Conservation (phyloP, 257 asterid genomes). For the Nicotiana tomentosiformis region DNA sequence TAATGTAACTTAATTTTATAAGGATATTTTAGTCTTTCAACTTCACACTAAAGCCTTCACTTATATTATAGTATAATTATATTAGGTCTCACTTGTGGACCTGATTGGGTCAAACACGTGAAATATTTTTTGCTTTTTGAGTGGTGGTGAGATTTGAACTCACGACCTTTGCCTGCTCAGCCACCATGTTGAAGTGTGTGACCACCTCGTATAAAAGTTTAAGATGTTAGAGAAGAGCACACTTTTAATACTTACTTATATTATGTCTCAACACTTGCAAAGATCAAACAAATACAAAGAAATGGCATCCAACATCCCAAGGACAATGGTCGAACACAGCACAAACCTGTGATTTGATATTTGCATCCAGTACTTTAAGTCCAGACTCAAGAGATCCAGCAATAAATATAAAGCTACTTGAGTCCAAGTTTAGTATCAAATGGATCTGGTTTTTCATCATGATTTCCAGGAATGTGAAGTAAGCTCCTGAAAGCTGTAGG, state of each 20-base stretch:
- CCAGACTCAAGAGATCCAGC: conserved; percentile 95
- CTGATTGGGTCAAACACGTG: neutral
- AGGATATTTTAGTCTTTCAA: too few relatives aligned
- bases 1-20: too few relatives aligned
- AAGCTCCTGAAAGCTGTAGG: conserved; percentile 87
- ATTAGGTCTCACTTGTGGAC: neutral
- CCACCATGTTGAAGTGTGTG: neutral
- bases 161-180: neutral
- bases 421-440: conserved; percentile 66
- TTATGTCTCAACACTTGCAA: neutral
- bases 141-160: neutral
- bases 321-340: neutral
- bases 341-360: conserved; percentile 86
- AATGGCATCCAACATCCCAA: neutral
- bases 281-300: conserved; percentile 2
- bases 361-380: conserved; percentile 82
- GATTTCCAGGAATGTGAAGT: conserved; percentile 86
- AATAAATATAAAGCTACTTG: conserved; percentile 76
- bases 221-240: neutral
- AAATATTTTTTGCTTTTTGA: neutral
- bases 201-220: neutral
- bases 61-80: neutral
- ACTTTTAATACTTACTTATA: neutral
- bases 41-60: too few relatives aligned
- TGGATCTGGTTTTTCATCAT: conserved; percentile 73